Percentiles rank a stretch among this genome's conserved stretches.
Evolutionary conservation across 2,329 filamentous ascomycete genomes (phyloP).

Genomic region (Raffaelea ambrosiae): DNA sequence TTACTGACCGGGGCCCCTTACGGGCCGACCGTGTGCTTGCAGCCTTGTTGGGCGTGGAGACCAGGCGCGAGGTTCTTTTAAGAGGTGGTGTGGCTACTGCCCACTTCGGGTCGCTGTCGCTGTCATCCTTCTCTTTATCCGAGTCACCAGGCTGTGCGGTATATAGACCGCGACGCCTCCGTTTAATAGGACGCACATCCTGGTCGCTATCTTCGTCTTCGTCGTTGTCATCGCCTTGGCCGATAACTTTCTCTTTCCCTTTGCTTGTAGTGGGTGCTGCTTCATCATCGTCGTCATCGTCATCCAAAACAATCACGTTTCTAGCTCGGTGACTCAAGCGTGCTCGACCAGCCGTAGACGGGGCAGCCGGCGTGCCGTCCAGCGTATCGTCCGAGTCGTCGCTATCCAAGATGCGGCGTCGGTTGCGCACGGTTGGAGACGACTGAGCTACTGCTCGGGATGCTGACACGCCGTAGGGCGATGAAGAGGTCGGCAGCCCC

Average conservation of each 20-base stretch:
- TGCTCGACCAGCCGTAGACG: no score
- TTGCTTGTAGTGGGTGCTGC: no score
- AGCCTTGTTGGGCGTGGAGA: no score
- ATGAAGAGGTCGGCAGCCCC: no score
- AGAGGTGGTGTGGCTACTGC: no score
- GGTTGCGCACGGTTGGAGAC: background rate
- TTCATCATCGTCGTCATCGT: background rate
- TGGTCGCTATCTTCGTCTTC: background rate
- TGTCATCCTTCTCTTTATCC: background rate
- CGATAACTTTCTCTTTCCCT: no score
- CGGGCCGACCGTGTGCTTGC: slow-evolving; percentile 4
- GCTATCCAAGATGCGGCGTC: background rate
- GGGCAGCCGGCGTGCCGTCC: background rate
- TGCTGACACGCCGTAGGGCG: background rate
- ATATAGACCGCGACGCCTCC: slow-evolving; percentile 2
- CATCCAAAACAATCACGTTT: background rate
- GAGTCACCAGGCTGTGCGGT: no score
- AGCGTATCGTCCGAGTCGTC: background rate
- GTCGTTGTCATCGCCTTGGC: background rate
- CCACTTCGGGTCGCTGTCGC: no score
- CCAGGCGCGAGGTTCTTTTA: no score
- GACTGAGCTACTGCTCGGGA: background rate
- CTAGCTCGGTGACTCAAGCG: no score
- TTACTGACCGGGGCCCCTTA: slow-evolving; percentile 12
- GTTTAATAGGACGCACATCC: slow-evolving; percentile 8